Conservation (phyloP, 352 stramenopile genomes). For the Thraustotheca clavata region DNA sequence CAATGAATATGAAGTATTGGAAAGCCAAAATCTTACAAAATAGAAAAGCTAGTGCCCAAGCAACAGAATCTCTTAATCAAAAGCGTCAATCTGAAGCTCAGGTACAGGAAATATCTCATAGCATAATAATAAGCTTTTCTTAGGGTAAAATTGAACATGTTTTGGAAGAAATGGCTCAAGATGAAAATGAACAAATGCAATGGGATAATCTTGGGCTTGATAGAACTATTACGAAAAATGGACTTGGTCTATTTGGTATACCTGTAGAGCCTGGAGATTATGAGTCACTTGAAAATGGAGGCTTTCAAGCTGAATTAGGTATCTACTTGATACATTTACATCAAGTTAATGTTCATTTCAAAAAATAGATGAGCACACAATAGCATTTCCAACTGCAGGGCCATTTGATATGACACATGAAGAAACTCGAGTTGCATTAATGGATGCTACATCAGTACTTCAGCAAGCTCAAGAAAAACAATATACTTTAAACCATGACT, state of each 20-base stretch:
- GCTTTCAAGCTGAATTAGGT: slow-evolving; percentile 41
- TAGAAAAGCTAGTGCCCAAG: slow-evolving; percentile 35
- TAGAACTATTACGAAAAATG: slow-evolving; percentile 30
- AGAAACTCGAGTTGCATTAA: slow-evolving; percentile 31
- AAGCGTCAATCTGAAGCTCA: not conserved
- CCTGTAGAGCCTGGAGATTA: slow-evolving; percentile 41
- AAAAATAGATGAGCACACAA: slow-evolving; percentile 41
- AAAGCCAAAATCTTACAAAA: slow-evolving; percentile 49
- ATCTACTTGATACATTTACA: slow-evolving; percentile 16
- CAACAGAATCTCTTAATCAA: not conserved
- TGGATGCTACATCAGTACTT: slow-evolving; percentile 50
- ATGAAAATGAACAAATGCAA: slow-evolving; percentile 26
- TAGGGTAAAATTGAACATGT: slow-evolving; percentile 27
- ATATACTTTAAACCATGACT: slow-evolving; percentile 28
- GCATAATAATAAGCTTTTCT: not conserved
- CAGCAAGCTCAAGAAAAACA: slow-evolving; percentile 43
- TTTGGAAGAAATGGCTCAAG: slow-evolving; percentile 32
- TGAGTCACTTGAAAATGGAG: slow-evolving; percentile 39
- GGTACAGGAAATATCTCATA: not conserved
- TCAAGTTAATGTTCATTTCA: slow-evolving; percentile 4
- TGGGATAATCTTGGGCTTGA: slow-evolving; percentile 25
- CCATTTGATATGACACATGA: slow-evolving; percentile 46
- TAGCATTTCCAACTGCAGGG: slow-evolving; percentile 34
- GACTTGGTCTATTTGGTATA: slow-evolving; percentile 49
- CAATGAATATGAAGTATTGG: slow-evolving; percentile 65